These are phyloP conservation scores for Kurtzmaniella quercitrusa DNA, from an alignment of 1,139 yeast genomes.

Conservation along the genomic window DNA sequence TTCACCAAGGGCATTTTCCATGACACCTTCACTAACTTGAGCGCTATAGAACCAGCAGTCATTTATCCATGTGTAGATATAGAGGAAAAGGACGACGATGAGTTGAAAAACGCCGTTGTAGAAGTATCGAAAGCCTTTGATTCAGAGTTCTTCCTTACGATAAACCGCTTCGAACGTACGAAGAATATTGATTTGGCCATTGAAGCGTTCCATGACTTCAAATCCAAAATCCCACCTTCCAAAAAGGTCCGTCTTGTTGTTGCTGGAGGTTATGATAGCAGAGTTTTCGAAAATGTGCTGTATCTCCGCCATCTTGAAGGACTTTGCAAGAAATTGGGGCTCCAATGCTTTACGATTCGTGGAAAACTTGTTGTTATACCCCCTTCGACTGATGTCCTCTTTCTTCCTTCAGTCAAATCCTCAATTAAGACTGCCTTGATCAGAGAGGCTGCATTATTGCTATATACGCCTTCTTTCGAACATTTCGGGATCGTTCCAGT, in stretches of 20 bases:
- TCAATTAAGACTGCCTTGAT: conserved; percentile 63
- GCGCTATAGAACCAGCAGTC: conserved; percentile 53
- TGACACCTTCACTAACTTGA: conserved; percentile 52
- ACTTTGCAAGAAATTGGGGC: conserved; percentile 41
- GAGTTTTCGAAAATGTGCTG: conserved; percentile 72
- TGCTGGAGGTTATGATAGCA: conserved; percentile 89
- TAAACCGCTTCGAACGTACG: conserved; percentile 85
- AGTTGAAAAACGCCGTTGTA: conserved; percentile 18
- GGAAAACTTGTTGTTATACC: conserved; percentile 39
- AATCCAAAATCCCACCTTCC: conserved; percentile 11
- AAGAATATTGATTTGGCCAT: conserved; percentile 81
- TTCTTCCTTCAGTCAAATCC: conserved; percentile 76
- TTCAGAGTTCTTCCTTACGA: conserved; percentile 51
- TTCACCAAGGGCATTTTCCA: conserved; percentile 73
- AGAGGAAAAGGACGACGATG: conserved; percentile 9
- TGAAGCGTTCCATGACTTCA: conserved; percentile 49
- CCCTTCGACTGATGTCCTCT: conserved; percentile 51
- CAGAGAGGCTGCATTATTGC: conserved; percentile 50
- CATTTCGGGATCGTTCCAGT: conserved; percentile 98
- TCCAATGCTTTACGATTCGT: conserved; percentile 46
- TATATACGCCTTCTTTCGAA: conserved; percentile 88
- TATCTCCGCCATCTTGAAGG: conserved; percentile 59
- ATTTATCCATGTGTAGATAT: conserved; percentile 85
- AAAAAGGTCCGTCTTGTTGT: conserved; percentile 48
- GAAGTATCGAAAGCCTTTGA: conserved; percentile 34